These are phyloP conservation scores for Marasmius tenuissimus DNA, from an alignment of 1,284 basidiomycete genomes.

Conservation along the genomic window DNA sequence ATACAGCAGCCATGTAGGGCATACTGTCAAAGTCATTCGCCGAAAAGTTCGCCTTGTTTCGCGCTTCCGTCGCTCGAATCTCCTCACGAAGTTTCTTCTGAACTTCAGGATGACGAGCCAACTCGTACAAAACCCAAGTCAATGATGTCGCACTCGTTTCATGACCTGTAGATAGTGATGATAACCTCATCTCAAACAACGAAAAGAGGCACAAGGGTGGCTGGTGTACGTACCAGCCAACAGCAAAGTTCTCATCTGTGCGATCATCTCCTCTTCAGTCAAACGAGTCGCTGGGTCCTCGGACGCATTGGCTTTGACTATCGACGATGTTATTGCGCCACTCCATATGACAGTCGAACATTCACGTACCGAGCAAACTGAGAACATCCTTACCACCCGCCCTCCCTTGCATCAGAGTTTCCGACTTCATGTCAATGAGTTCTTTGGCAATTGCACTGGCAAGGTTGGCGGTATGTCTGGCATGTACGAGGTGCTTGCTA, in stretches of 20 bases:
- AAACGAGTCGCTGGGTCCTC: background rate
- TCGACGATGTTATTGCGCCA: background rate
- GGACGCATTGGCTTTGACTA: slow-evolving; percentile 3
- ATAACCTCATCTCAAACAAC: background rate
- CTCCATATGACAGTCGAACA: background rate
- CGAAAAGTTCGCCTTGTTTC: slow-evolving; percentile 37
- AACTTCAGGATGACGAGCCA: slow-evolving; percentile 34
- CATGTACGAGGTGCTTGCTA: slow-evolving; percentile 37
- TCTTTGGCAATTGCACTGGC: slow-evolving; percentile 38
- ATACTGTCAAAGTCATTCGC: slow-evolving; percentile 42
- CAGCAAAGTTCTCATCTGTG: slow-evolving; percentile 3
- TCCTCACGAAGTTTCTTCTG: slow-evolving; percentile 38
- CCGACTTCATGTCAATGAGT: slow-evolving; percentile 40
- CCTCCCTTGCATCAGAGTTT: slow-evolving; percentile 40
- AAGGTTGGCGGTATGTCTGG: slow-evolving; percentile 38
- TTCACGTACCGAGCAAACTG: slow-evolving; percentile 13
- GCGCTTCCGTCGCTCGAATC: slow-evolving; percentile 35
- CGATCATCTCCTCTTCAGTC: slow-evolving; percentile 6
- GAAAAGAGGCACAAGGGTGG: background rate
- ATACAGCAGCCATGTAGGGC: slow-evolving; percentile 42
- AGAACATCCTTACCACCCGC: slow-evolving; percentile 15
- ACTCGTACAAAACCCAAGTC: slow-evolving; percentile 43
- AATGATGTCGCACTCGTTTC: slow-evolving; percentile 21
- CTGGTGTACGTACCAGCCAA: background rate
- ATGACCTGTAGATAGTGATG: slow-evolving; percentile 2